phyloP scores from a whole-genome alignment of 73 alveolate genomes.

The Symbiodinium natans region DNA sequence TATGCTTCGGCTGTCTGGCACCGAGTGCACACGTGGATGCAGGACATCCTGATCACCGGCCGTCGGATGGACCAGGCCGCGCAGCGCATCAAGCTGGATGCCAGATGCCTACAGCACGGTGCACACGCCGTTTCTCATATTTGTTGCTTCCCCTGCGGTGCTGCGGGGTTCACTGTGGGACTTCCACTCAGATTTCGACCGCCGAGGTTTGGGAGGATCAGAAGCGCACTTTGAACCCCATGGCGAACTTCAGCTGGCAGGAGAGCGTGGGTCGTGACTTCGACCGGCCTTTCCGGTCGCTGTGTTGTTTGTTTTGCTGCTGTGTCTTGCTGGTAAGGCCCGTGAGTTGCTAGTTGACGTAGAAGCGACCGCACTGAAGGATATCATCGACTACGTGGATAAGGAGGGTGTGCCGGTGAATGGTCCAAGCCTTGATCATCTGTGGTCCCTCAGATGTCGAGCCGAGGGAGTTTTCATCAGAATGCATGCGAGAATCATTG shows the following conservation, averaged over 20 bases:
- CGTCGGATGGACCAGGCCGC: constrained; percentile 94
- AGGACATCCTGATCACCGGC: constrained; percentile 93
- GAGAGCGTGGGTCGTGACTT: neutral
- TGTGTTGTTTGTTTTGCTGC: too few relatives aligned
- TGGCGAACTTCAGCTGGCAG: constrained; percentile 91
- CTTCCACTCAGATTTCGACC: neutral
- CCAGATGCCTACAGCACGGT: neutral
- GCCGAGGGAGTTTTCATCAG: too few relatives aligned
- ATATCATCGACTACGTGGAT: constrained; percentile 77
- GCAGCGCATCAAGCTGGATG: constrained; percentile 88
- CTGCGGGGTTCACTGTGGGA: neutral
- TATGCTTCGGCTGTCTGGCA: too few relatives aligned
- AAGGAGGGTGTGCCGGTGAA: constrained; percentile 89
- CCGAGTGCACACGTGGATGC: too few relatives aligned
- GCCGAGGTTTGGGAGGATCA: constrained; percentile 87
- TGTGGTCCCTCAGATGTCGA: too few relatives aligned
- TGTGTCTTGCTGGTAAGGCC: too few relatives aligned
- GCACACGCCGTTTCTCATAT: too few relatives aligned
- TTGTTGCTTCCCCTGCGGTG: neutral
- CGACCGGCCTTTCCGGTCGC: neutral
- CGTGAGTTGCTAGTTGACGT: too few relatives aligned
- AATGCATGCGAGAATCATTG: too few relatives aligned
- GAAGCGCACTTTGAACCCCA: constrained; percentile 90
- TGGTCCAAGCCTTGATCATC: neutral
- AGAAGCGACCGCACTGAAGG: neutral